Base-by-base conservation (phyloP, 768 basidiomycete genomes). In the Chlorophyllum brunneum region DNA sequence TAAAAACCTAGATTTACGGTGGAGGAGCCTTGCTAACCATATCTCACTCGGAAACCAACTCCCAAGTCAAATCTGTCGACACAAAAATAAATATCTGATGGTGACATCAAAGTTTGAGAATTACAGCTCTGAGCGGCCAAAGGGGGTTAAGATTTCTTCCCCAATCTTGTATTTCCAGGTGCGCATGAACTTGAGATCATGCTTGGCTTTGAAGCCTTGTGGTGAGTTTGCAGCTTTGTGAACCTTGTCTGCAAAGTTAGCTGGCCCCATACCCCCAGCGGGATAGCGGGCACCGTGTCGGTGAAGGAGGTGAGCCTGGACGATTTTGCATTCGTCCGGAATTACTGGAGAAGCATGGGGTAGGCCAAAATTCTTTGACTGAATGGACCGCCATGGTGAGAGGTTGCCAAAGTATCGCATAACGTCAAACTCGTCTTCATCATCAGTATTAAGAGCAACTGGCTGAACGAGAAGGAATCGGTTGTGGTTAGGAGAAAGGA, bases 161-260 rank as follows among this genome's bases (percentile, higher is more conserved):
- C 90, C 91, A 11, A 92, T 81, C 58, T 83, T 82, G 64, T 86
- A 92, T 3, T 77, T 78, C 88, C 88, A 92, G 29, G 74, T 76
- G 57, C 85, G 82, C 64, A 92, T 65, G 61, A 91, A 92, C 1
- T 70, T 59, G 20, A 91, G 65, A 0, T 75, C 67, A 0, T 83
- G 86, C 0, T 70, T 72, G 0, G 78, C 81, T 11, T 69, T 74
- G 69, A 83, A 79, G 3, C 71, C 67, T 5, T 69, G 63, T 11
- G 56, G 55, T 7, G 58, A 58, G 10, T 41, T 51, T 2, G 80
- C 81, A 8, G 68, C 69, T 27, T 74, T 61, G 56, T 83, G 76
- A 16, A 83, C 57, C n/a, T 73, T 72, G 16, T 61, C 57, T 4
- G 79, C 74, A 55, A 81, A 72, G 10, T 64, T 66, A n/a, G 76